These are phyloP conservation scores for Yamagishiella unicocca DNA, from an alignment of 139 green algal species.

Conservation along the genomic window DNA sequence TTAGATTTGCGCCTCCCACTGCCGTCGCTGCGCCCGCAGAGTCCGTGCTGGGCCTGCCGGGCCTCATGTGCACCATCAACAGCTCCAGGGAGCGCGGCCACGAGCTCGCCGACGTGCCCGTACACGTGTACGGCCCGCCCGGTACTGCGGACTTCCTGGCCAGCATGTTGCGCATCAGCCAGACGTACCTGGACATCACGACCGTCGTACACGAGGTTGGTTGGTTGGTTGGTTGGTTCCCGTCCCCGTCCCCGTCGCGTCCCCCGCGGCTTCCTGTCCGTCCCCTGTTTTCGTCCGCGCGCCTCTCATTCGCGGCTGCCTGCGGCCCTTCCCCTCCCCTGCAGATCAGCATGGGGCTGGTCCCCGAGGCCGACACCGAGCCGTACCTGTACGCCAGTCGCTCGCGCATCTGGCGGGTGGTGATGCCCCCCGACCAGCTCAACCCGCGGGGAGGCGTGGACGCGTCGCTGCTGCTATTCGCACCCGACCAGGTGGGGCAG, in stretches of 20 bases:
- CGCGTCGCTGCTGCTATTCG: conserved; percentile 59
- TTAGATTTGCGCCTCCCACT: too few species aligned
- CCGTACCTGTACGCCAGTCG: conserved; percentile 53
- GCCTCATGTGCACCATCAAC: conserved; percentile 84
- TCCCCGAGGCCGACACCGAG: neutral
- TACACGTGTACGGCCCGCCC: conserved; percentile 88
- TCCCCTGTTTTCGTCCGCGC: too few species aligned
- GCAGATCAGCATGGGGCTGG: neutral
- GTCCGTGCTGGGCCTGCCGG: conserved; percentile 62
- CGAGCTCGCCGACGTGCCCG: conserved; percentile 78
- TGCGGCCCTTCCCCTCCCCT: neutral
- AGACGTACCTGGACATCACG: conserved; percentile 83
- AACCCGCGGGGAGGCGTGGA: conserved; percentile 79
- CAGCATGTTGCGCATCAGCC: conserved; percentile 70
- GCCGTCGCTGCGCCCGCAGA: conserved; percentile 11
- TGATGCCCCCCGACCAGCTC: conserved; percentile 82
- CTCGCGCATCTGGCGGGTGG: conserved; percentile 59
- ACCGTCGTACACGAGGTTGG: conserved; percentile 86
- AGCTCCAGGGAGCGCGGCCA: conserved; percentile 70
- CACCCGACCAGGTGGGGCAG: conserved; percentile 49
- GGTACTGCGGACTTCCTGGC: conserved; percentile 77
- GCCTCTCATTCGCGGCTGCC: too few species aligned
- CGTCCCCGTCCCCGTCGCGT: too few species aligned
- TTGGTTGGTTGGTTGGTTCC: neutral
- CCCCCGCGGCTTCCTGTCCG: too few species aligned